Evolutionary conservation across 495 filamentous ascomycete species (phyloP).

Genomic region (Penicillium flavigenum): DNA sequence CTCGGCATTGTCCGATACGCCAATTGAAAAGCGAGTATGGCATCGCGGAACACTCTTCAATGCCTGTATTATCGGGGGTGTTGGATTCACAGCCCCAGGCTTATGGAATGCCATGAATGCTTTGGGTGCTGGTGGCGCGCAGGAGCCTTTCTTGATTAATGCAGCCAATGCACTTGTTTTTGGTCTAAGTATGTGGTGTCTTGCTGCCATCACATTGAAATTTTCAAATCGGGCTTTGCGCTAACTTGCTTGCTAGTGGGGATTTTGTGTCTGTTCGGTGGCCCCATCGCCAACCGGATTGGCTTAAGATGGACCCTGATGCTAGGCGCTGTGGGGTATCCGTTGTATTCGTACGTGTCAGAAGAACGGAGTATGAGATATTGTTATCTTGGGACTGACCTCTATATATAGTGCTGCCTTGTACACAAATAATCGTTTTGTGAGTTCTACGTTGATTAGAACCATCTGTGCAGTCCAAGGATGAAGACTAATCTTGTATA

Average conservation of each 20-base stretch:
- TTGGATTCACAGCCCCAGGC: constrained; percentile 40
- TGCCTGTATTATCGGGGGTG: constrained; percentile 43
- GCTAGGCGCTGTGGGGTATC: constrained; percentile 52
- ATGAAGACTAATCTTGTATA: constrained; percentile 10
- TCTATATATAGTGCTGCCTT: constrained; percentile 46
- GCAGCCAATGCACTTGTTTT: constrained; percentile 66
- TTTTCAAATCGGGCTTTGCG: not conserved
- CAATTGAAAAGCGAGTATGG: constrained; percentile 41
- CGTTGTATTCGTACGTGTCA: constrained; percentile 35
- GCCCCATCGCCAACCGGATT: constrained; percentile 54
- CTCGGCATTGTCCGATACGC: constrained; percentile 9
- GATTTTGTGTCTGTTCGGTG: constrained; percentile 55
- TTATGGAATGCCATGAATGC: constrained; percentile 62
- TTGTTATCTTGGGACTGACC: constrained; percentile 30
- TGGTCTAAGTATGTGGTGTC: constrained; percentile 30
- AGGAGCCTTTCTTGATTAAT: constrained; percentile 59
- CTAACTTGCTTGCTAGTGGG: constrained; percentile 47
- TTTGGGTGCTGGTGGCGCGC: constrained; percentile 62
- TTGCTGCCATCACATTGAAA: not conserved
- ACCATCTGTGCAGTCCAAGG: too few relatives aligned
- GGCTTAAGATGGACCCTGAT: constrained; percentile 61
- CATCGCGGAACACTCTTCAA: constrained; percentile 61
- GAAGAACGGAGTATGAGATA: not conserved
- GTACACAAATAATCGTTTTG: constrained; percentile 65
- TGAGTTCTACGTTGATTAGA: constrained; percentile 8